Evolutionary conservation across 371 early-diverging fungal genomes (phyloP).

Genomic region (Mortierella sp.): DNA sequence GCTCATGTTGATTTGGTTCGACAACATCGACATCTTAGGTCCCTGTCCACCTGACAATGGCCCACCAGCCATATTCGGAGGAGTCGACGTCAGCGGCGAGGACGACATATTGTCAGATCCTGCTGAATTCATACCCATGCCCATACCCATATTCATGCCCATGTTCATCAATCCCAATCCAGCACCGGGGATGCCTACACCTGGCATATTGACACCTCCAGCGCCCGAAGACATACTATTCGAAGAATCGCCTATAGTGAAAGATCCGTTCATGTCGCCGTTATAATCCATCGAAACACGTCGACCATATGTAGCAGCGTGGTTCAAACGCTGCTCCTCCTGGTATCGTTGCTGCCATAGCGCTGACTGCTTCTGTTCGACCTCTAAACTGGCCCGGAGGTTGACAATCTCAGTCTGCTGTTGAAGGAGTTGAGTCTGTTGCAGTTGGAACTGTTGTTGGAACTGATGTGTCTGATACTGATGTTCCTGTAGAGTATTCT

Average conservation of each 20-base stretch:
- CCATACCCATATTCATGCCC: not conserved
- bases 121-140: not conserved
- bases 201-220: not conserved
- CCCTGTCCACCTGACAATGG: not conserved
- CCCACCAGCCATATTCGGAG: not conserved
- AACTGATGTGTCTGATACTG: constrained; percentile 34
- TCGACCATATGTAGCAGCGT: constrained; percentile 25
- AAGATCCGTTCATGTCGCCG: constrained; percentile 44
- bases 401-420: constrained; percentile 55
- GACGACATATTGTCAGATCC: constrained; percentile 16
- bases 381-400: constrained; percentile 38
- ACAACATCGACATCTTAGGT: constrained; percentile 19
- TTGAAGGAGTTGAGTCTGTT: constrained; percentile 50
- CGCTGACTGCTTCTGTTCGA: constrained; percentile 39
- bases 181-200: not conserved
- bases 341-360: constrained; percentile 36
- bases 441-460: constrained; percentile 50
- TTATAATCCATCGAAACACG: constrained; percentile 36
- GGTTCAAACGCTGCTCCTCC: constrained; percentile 36
- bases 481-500: constrained; percentile 37
- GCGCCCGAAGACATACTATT: not conserved
- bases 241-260: constrained; percentile 30
- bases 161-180: constrained; percentile 8
- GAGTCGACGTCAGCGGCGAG: constrained; percentile 1
- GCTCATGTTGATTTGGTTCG: constrained; percentile 23